These are phyloP conservation scores for Magnolia kwangsiensis DNA, from an alignment of 164 flowering plant genomes.

Conservation along the genomic window DNA sequence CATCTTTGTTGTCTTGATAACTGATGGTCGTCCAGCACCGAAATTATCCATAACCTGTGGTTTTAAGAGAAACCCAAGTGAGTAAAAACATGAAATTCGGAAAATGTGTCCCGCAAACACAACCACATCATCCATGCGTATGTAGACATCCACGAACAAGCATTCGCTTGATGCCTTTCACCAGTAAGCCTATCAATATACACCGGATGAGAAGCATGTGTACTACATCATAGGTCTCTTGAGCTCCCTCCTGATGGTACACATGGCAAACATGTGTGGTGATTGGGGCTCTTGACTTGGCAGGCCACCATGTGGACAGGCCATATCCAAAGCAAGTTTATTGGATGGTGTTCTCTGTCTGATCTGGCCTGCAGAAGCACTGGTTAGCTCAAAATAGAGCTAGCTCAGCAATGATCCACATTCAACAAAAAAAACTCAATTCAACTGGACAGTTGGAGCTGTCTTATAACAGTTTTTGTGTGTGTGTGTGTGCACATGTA, in stretches of 20 bases:
- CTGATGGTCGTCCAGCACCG: conserved; percentile 75
- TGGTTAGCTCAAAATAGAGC: too few relatives aligned
- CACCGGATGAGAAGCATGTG: neutral
- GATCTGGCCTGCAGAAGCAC: too few relatives aligned
- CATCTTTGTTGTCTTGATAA: conserved; percentile 50
- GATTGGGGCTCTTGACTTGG: too few relatives aligned
- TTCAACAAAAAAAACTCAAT: too few relatives aligned
- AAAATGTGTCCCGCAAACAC: neutral
- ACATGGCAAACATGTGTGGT: neutral
- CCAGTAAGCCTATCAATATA: neutral
- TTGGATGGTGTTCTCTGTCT: too few relatives aligned
- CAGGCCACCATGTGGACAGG: too few relatives aligned
- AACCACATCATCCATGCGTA: neutral
- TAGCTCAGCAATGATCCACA: too few relatives aligned
- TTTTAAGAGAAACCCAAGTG: conserved; percentile 1
- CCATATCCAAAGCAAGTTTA: too few relatives aligned
- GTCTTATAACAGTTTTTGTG: too few relatives aligned
- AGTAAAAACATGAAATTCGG: neutral
- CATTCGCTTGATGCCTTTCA: neutral
- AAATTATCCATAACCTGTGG: conserved; percentile 73
- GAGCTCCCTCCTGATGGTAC: neutral
- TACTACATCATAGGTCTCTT: neutral
- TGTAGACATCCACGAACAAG: neutral
- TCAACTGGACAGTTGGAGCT: too few relatives aligned
- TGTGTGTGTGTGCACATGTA: too few relatives aligned